phyloP scores from a whole-genome alignment of 371 early-diverging fungal species.

The Syncephalastrum sp. region DNA sequence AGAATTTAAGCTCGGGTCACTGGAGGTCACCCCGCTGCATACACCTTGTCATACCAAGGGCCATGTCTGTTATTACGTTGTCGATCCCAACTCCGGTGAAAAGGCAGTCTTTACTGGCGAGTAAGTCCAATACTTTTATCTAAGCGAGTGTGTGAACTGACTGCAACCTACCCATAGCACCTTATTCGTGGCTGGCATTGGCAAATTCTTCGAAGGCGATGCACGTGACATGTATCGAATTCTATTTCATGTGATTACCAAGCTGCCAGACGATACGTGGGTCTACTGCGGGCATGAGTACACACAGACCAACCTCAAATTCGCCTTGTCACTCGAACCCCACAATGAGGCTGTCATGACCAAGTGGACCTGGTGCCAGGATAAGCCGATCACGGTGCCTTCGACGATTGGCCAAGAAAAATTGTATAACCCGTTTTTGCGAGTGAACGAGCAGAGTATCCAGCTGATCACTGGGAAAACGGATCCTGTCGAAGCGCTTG shows the following conservation, averaged over 20 bases:
- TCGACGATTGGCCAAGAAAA: constrained; percentile 86
- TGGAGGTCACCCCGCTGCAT: constrained; percentile 64
- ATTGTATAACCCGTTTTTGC: constrained; percentile 84
- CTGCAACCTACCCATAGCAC: constrained; percentile 15
- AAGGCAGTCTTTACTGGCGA: constrained; percentile 49
- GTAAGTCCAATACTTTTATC: constrained; percentile 17
- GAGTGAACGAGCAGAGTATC: constrained; percentile 70
- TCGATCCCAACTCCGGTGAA: constrained; percentile 46
- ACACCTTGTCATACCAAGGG: constrained; percentile 92
- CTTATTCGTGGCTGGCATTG: constrained; percentile 68
- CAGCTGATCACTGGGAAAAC: constrained; percentile 58
- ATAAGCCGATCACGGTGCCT: constrained; percentile 67
- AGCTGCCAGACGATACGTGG: constrained; percentile 80
- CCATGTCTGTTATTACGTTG: constrained; percentile 82
- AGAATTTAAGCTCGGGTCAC: constrained; percentile 71
- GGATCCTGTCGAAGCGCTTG: constrained; percentile 78
- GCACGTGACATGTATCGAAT: constrained; percentile 82
- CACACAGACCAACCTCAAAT: constrained; percentile 38
- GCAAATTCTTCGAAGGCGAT: constrained; percentile 92
- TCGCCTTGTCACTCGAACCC: constrained; percentile 46
- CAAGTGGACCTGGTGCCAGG: constrained; percentile 62
- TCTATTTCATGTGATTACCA: constrained; percentile 68
- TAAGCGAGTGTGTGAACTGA: neutral
- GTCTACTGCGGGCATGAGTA: constrained; percentile 91
- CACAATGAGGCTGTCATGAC: constrained; percentile 41